Conservation (phyloP, 495 filamentous ascomycete species). For the Letharia columbiana region DNA sequence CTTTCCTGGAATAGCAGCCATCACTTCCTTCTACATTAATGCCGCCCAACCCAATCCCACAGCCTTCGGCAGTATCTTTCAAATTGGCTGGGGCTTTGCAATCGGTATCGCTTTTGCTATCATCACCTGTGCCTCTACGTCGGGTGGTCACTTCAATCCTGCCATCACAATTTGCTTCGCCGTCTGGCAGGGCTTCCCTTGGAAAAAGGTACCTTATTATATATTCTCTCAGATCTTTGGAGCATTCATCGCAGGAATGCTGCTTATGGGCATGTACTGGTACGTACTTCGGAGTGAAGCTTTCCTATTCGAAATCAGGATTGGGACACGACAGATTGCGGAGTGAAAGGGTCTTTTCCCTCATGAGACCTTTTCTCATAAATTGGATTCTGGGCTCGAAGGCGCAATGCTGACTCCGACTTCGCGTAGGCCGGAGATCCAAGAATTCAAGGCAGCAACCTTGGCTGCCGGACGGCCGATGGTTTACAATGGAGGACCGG, state of each 20-base stretch:
- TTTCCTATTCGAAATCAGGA: not conserved
- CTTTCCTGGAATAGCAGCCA: conserved; percentile 41
- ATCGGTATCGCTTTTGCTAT: conserved; percentile 49
- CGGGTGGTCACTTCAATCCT: conserved; percentile 47
- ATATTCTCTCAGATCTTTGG: conserved; percentile 47
- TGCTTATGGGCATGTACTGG: conserved; percentile 44
- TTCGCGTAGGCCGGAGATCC: conserved; percentile 31
- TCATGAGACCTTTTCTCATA: not conserved
- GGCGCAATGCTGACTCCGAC: not conserved
- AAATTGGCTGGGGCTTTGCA: conserved; percentile 43
- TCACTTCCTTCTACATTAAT: conserved; percentile 39
- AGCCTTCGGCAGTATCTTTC: conserved; percentile 38
- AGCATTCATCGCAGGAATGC: conserved; percentile 41
- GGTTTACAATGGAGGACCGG: conserved; percentile 41
- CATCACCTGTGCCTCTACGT: conserved; percentile 43
- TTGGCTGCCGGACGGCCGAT: conserved; percentile 28
- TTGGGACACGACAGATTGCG: not conserved
- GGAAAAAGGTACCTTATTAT: conserved; percentile 43
- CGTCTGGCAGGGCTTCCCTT: conserved; percentile 46
- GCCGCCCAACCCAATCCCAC: conserved; percentile 26
- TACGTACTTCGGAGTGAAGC: not conserved
- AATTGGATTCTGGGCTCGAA: not conserved
- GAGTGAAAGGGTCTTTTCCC: not conserved
- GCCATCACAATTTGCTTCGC: conserved; percentile 44
- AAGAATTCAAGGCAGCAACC: conserved; percentile 30